Percentiles rank a stretch among this genome's conserved stretches.
These are phyloP conservation scores for Penicillium canescens DNA, from an alignment of 495 filamentous ascomycete genomes.

Conservation along the genomic window DNA sequence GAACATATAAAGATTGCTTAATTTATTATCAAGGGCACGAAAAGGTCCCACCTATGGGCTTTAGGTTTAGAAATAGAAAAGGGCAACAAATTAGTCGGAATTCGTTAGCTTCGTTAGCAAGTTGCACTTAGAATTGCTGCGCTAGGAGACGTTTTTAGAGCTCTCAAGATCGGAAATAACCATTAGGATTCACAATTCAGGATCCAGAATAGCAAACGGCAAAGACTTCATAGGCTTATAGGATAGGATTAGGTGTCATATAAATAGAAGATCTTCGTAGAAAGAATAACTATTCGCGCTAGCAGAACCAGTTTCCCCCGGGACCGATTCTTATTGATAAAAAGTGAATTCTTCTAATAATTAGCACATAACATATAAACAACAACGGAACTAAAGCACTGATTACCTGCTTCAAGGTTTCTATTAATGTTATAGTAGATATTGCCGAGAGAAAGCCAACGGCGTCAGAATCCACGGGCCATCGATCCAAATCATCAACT, in stretches of 20 bases:
- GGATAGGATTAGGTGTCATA: background rate
- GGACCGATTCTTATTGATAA: slow-evolving; percentile 7
- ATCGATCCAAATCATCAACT: slow-evolving; percentile 32
- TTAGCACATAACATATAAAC: background rate
- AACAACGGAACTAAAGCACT: background rate
- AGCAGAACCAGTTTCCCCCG: slow-evolving; percentile 8
- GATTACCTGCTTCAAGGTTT: slow-evolving; percentile 18
- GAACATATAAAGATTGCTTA: no score
- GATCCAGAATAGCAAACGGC: no score
- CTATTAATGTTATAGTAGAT: slow-evolving; percentile 18
- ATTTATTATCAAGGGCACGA: no score
- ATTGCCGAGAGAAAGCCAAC: slow-evolving; percentile 25
- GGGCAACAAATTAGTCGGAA: no score
- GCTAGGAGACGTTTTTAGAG: no score
- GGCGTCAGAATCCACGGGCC: slow-evolving; percentile 26
- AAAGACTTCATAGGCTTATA: no score
- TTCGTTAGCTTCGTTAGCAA: no score
- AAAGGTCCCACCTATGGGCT: no score
- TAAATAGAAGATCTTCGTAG: slow-evolving; percentile 12
- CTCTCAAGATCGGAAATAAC: no score
- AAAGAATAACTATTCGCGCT: slow-evolving; percentile 6
- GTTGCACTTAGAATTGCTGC: no score
- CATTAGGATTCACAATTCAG: no score
- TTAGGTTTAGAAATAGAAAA: no score
- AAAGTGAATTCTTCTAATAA: slow-evolving; percentile 12